These are phyloP conservation scores for Solanum hybrid DNA, from an alignment of 305 asterid genomes.

Conservation along the genomic window DNA sequence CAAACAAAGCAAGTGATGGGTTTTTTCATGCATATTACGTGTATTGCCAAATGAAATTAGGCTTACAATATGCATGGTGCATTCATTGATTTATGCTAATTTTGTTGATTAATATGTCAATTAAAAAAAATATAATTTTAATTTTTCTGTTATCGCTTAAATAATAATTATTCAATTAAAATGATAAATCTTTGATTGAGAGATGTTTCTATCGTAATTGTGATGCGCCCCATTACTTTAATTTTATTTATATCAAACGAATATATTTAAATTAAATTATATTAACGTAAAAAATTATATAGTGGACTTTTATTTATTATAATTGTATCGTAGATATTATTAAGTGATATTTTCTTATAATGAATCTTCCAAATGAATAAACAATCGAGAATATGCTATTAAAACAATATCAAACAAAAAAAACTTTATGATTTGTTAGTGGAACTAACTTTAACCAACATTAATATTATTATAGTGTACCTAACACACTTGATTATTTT, in stretches of 20 bases:
- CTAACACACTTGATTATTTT: constrained; percentile 21
- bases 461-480: constrained; percentile 26
- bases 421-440: constrained; percentile 9
- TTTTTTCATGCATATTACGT: not conserved
- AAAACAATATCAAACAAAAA: constrained; percentile 16
- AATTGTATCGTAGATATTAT: not conserved
- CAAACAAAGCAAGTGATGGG: too few species aligned
- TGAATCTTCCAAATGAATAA: not conserved
- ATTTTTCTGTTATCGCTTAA: not conserved
- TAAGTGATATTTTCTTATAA: not conserved
- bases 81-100: not conserved
- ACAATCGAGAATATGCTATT: constrained; percentile 11
- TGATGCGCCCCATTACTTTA: not conserved
- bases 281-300: not conserved
- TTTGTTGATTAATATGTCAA: not conserved
- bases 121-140: not conserved
- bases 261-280: not conserved
- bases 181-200: not conserved
- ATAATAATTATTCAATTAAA: not conserved
- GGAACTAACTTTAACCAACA: constrained; percentile 10
- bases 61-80: not conserved
- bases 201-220: not conserved
- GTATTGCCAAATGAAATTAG: not conserved
- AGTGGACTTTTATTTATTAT: not conserved
- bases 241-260: not conserved